phyloP scores from a whole-genome alignment of 768 basidiomycete genomes.

The Scleroderma citrinum region DNA sequence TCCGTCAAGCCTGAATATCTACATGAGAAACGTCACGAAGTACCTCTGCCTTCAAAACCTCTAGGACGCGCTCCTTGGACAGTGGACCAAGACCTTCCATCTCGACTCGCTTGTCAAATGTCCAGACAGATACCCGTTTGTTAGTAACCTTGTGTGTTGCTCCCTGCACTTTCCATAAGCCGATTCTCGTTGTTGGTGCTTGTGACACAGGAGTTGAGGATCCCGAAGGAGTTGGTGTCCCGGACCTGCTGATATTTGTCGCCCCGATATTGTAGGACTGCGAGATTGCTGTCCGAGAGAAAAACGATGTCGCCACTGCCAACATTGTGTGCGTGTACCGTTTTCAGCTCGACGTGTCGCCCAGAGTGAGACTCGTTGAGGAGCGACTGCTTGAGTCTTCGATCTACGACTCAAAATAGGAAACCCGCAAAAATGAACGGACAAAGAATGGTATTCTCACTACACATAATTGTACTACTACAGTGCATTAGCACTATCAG shows the following conservation, averaged over 20 bases:
- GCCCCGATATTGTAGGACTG: slow-evolving; percentile 69
- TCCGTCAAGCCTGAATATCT: slow-evolving; percentile 7
- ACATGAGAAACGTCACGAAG: slow-evolving; percentile 13
- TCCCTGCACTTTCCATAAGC: slow-evolving; percentile 84
- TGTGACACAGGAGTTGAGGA: slow-evolving; percentile 34
- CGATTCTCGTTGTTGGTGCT: slow-evolving; percentile 55
- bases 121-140: slow-evolving; percentile 92
- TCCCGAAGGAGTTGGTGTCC: slow-evolving; percentile 30
- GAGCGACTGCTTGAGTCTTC: too few relatives aligned
- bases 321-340: slow-evolving; percentile 43
- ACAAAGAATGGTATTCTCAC: too few relatives aligned
- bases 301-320: slow-evolving; percentile 80
- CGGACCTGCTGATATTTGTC: slow-evolving; percentile 31
- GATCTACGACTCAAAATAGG: too few relatives aligned
- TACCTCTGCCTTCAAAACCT: slow-evolving; percentile 90
- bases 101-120: slow-evolving; percentile 79
- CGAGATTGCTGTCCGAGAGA: slow-evolving; percentile 72
- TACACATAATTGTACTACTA: too few relatives aligned
- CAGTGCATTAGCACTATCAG: too few relatives aligned
- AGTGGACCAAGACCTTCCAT: slow-evolving; percentile 60
- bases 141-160: slow-evolving; percentile 85
- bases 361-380: too few relatives aligned
- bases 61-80: slow-evolving; percentile 70
- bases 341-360: neutral
- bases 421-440: too few relatives aligned